A percentile compares a stretch with the other conserved stretches of the same genome.
These are phyloP conservation scores for Heritiera fomes DNA, from an alignment of 345 rosid species.

Conservation along the genomic window DNA sequence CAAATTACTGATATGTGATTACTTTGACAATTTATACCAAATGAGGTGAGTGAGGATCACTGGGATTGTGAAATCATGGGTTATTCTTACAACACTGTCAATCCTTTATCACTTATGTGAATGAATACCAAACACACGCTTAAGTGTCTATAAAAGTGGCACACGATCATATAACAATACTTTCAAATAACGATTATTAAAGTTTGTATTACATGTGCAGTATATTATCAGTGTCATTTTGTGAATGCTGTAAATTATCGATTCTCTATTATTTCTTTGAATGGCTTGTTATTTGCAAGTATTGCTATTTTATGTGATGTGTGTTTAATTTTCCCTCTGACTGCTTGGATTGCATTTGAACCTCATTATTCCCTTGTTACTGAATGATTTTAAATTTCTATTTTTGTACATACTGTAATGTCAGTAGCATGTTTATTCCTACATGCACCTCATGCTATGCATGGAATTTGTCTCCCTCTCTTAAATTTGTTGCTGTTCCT, in stretches of 20 bases:
- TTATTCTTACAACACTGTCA: too few relatives aligned
- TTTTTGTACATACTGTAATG: not conserved
- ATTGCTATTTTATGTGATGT: not conserved
- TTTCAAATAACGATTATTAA: too few relatives aligned
- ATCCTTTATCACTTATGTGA: too few relatives aligned
- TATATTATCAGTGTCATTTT: not conserved
- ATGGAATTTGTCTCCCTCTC: not conserved
- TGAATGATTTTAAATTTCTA: not conserved
- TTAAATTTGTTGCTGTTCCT: too few relatives aligned
- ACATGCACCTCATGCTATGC: not conserved
- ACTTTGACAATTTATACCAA: too few relatives aligned
- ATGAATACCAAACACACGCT: not conserved
- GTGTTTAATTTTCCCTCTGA: not conserved
- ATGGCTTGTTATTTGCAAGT: not conserved
- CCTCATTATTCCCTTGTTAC: not conserved
- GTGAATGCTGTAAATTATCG: not conserved
- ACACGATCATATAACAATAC: too few relatives aligned
- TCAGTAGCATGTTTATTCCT: not conserved
- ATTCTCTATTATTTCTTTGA: not conserved
- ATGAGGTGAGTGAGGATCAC: too few relatives aligned
- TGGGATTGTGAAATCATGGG: too few relatives aligned
- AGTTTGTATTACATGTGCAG: not conserved
- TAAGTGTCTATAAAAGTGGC: not conserved
- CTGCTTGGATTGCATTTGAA: constrained; percentile 5
- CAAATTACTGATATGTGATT: too few relatives aligned